phyloP scores from a whole-genome alignment of 768 basidiomycete genomes.

The Lactarius quietus region DNA sequence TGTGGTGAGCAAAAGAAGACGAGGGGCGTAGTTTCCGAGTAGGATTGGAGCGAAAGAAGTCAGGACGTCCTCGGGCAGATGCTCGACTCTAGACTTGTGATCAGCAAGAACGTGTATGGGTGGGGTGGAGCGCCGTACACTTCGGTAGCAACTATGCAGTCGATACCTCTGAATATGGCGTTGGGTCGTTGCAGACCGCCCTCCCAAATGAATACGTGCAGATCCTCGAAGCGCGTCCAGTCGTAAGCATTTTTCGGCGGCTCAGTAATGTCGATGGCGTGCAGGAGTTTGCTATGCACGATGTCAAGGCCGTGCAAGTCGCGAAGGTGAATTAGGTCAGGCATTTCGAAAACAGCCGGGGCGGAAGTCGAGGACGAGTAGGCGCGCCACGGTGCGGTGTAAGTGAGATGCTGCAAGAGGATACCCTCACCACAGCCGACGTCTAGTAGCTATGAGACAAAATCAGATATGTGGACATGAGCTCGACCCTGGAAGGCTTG shows the following conservation, averaged over 20 bases:
- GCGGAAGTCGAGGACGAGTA: too few species aligned
- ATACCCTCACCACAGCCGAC: slow-evolving; percentile 83
- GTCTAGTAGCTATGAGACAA: slow-evolving; percentile 60
- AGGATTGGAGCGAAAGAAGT: slow-evolving; percentile 63
- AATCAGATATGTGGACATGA: not conserved
- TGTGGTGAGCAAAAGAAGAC: slow-evolving; percentile 72
- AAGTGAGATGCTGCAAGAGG: slow-evolving; percentile 63
- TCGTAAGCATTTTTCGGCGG: slow-evolving; percentile 35
- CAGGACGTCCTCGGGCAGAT: slow-evolving; percentile 58
- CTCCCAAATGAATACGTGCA: slow-evolving; percentile 66
- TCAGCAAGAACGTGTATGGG: slow-evolving; percentile 4
- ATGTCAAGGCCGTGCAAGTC: too few species aligned
- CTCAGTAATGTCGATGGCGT: slow-evolving; percentile 47
- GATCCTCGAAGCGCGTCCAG: slow-evolving; percentile 60
- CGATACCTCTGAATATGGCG: slow-evolving; percentile 54
- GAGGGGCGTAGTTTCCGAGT: slow-evolving; percentile 75
- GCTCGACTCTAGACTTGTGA: slow-evolving; percentile 63
- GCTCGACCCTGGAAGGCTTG: not conserved
- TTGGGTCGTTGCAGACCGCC: slow-evolving; percentile 71
- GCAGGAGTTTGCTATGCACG: slow-evolving; percentile 47
- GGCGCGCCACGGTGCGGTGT: too few species aligned
- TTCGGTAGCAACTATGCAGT: slow-evolving; percentile 77
- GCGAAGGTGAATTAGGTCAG: too few species aligned
- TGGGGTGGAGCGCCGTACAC: slow-evolving; percentile 55
- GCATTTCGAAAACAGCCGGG: too few species aligned